phyloP scores from a whole-genome alignment of 2,329 filamentous ascomycete genomes.

The Aspergillus sp. region DNA sequence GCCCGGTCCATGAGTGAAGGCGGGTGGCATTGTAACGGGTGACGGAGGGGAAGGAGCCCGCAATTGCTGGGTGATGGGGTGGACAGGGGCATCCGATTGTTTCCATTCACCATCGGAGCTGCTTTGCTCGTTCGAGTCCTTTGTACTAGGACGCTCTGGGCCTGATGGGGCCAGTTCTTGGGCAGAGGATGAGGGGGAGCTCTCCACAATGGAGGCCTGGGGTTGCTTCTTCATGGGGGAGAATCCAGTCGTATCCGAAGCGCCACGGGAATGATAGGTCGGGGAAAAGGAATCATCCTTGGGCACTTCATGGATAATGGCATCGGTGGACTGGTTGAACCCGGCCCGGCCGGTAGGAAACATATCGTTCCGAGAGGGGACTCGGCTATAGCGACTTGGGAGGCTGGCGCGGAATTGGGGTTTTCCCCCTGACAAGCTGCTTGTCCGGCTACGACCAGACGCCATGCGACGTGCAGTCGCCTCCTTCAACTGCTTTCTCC shows the following conservation, averaged over 20 bases:
- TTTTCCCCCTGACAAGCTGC: conserved; percentile 59
- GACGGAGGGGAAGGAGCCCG: conserved; percentile 63
- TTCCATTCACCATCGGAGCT: conserved; percentile 41
- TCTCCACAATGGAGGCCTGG: conserved; percentile 21
- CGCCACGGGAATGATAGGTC: conserved; percentile 27
- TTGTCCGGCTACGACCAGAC: conserved; percentile 39
- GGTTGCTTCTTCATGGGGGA: conserved; percentile 10
- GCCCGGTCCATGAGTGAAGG: conserved; percentile 73
- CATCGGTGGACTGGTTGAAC: conserved; percentile 38
- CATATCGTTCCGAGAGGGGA: conserved; percentile 26
- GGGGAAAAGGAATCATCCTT: conserved; percentile 19
- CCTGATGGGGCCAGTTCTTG: conserved; percentile 31
- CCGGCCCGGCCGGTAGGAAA: conserved; percentile 21
- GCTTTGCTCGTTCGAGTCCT: conserved; percentile 34
- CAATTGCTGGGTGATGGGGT: conserved; percentile 35
- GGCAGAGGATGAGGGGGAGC: conserved; percentile 37
- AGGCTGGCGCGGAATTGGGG: conserved; percentile 38
- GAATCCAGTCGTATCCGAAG: conserved; percentile 33
- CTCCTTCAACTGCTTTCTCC: conserved; percentile 87
- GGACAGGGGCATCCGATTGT: conserved; percentile 19
- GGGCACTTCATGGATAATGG: conserved; percentile 30
- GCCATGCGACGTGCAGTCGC: conserved; percentile 61
- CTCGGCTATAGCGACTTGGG: conserved; percentile 32
- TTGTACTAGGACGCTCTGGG: conserved; percentile 19
- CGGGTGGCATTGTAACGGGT: conserved; percentile 74